phyloP scores from a whole-genome alignment of 2,329 filamentous ascomycete genomes.

The Scedosporium minutisporum region DNA sequence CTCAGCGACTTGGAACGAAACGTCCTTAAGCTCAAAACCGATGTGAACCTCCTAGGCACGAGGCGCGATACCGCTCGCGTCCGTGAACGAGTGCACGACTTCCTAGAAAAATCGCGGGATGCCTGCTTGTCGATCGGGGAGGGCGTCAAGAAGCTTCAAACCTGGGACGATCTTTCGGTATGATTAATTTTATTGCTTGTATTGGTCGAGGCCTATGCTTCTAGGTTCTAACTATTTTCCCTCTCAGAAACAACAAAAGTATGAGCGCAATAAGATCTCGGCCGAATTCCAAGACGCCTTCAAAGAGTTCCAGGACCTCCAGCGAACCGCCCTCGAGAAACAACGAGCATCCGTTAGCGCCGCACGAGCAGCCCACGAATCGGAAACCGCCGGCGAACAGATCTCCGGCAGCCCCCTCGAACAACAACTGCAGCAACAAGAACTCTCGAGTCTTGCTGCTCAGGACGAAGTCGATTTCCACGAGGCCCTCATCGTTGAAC shows the following conservation, averaged over 20 bases:
- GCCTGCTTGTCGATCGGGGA: constrained; percentile 89
- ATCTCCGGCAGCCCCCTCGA: constrained; percentile 28
- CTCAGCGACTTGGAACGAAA: constrained; percentile 84
- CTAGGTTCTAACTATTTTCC: not conserved
- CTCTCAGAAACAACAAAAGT: constrained; percentile 79
- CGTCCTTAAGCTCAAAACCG: constrained; percentile 73
- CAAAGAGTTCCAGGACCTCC: constrained; percentile 85
- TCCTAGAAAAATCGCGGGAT: constrained; percentile 76
- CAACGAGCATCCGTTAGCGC: constrained; percentile 79
- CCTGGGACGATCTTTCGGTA: constrained; percentile 75
- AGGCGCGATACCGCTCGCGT: constrained; percentile 85
- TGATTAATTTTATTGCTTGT: not conserved
- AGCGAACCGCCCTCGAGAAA: constrained; percentile 83
- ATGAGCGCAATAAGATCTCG: constrained; percentile 89
- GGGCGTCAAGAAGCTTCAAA: constrained; percentile 83
- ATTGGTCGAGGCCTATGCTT: not conserved
- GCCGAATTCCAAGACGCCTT: constrained; percentile 86
- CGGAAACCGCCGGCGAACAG: constrained; percentile 28
- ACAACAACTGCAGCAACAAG: constrained; percentile 57
- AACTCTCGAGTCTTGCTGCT: constrained; percentile 70
- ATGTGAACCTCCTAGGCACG: constrained; percentile 79
- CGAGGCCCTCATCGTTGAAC: constrained; percentile 88
- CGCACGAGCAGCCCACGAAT: constrained; percentile 69
- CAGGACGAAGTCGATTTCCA: constrained; percentile 98
- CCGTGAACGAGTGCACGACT: constrained; percentile 78